These are phyloP conservation scores for Yamadazyma aaseri DNA, from an alignment of 1,139 yeast genomes.

Conservation along the genomic window DNA sequence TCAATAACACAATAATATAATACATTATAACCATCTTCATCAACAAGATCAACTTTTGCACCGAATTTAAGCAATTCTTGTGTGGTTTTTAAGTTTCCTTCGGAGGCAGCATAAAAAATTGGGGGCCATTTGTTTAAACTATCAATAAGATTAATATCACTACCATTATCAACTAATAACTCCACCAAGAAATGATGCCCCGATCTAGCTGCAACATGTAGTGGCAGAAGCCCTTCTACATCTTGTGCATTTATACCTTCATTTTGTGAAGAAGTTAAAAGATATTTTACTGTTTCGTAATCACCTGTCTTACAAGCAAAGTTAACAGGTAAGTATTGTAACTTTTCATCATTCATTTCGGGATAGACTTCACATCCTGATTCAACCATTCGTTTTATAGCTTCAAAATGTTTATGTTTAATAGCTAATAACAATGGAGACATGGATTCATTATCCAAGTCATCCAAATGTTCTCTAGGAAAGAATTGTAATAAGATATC, in stretches of 20 bases:
- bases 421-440: slow-evolving; percentile 83
- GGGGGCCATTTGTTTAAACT: slow-evolving; percentile 94
- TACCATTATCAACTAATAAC: slow-evolving; percentile 67
- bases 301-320: slow-evolving; percentile 89
- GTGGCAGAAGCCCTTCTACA: slow-evolving; percentile 84
- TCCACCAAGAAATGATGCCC: slow-evolving; percentile 73
- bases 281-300: slow-evolving; percentile 62
- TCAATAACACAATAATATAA: slow-evolving; percentile 91
- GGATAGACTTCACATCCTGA: slow-evolving; percentile 62
- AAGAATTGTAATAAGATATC: slow-evolving; percentile 40
- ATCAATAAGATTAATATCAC: slow-evolving; percentile 77
- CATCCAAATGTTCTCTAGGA: slow-evolving; percentile 44
- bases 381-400: slow-evolving; percentile 41
- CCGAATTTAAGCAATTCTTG: slow-evolving; percentile 68
- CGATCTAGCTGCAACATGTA: slow-evolving; percentile 84
- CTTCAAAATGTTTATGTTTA: slow-evolving; percentile 60
- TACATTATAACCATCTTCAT: slow-evolving; percentile 81
- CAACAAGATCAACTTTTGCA: slow-evolving; percentile 71
- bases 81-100: slow-evolving; percentile 76
- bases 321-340: slow-evolving; percentile 77
- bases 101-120: slow-evolving; percentile 83
- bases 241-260: slow-evolving; percentile 54
- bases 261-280: slow-evolving; percentile 35
- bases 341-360: slow-evolving; percentile 43
- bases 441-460: slow-evolving; percentile 69